These are phyloP conservation scores for Epicoccum nigrum DNA, from an alignment of 2,329 filamentous ascomycete species.

Conservation along the genomic window DNA sequence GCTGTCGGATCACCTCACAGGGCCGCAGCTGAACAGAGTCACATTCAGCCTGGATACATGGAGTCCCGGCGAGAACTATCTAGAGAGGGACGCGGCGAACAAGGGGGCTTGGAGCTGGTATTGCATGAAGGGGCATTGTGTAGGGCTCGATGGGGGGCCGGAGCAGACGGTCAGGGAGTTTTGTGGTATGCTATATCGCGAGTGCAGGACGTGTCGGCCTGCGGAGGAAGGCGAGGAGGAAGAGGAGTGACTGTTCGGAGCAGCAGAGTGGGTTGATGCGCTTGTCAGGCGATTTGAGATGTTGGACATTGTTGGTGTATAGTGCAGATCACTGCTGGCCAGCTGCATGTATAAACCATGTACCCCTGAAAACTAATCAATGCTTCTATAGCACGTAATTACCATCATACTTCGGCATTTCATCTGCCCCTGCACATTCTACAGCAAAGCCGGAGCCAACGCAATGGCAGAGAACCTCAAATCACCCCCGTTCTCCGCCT, in stretches of 20 bases:
- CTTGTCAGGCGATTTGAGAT: conserved; percentile 5
- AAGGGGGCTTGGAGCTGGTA: conserved; percentile 43
- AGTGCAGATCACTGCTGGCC: too few species aligned
- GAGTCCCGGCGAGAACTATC: conserved; percentile 45
- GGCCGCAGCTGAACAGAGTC: conserved; percentile 37
- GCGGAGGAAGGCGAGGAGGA: conserved; percentile 21
- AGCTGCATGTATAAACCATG: too few species aligned
- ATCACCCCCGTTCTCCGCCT: conserved; percentile 46
- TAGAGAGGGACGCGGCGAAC: conserved; percentile 29
- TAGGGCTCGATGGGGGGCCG: conserved; percentile 26
- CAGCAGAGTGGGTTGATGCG: not conserved
- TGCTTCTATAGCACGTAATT: too few species aligned
- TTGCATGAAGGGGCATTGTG: conserved; percentile 37
- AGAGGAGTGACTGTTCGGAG: conserved; percentile 6
- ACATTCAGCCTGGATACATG: conserved; percentile 46
- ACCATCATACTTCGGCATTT: too few species aligned
- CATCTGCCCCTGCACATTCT: too few species aligned
- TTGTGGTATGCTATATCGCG: conserved; percentile 37
- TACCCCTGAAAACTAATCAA: too few species aligned
- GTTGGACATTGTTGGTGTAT: too few species aligned
- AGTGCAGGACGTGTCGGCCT: conserved; percentile 32
- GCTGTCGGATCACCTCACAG: conserved; percentile 10
- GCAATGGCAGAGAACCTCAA: conserved; percentile 55
- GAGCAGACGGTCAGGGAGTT: conserved; percentile 40
- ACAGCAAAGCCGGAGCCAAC: conserved; percentile 33